These are phyloP conservation scores for Xylariaceae sp. DNA, from an alignment of 2,329 filamentous ascomycete species.

Conservation along the genomic window DNA sequence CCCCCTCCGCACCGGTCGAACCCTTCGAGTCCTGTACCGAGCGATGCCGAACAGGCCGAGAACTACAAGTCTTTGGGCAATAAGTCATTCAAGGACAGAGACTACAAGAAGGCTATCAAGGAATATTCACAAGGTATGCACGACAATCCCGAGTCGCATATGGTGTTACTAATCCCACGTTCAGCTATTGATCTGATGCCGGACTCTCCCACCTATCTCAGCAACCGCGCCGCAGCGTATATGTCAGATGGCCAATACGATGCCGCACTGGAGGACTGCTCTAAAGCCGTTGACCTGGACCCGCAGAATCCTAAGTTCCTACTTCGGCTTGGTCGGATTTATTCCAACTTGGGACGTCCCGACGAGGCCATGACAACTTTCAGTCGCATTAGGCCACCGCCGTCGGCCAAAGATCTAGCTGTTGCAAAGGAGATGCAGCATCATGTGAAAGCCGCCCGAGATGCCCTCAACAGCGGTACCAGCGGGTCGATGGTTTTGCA, in stretches of 20 bases:
- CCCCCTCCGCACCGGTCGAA: slow-evolving; percentile 70
- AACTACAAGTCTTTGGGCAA: slow-evolving; percentile 89
- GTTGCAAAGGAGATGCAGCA: slow-evolving; percentile 80
- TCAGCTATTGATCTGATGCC: slow-evolving; percentile 87
- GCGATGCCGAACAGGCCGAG: slow-evolving; percentile 72
- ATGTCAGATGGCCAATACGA: slow-evolving; percentile 80
- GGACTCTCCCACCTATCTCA: slow-evolving; percentile 81
- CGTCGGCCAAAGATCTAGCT: slow-evolving; percentile 79
- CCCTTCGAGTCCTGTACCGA: slow-evolving; percentile 54
- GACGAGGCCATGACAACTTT: slow-evolving; percentile 83
- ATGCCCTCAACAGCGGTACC: slow-evolving; percentile 68
- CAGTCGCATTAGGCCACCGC: slow-evolving; percentile 71
- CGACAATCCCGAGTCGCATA: neutral
- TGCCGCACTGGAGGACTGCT: slow-evolving; percentile 82
- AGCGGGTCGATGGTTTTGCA: slow-evolving; percentile 88
- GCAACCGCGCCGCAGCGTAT: slow-evolving; percentile 90
- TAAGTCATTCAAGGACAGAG: slow-evolving; percentile 92
- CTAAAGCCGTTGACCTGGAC: slow-evolving; percentile 75
- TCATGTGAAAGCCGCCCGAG: slow-evolving; percentile 75
- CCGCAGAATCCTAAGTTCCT: slow-evolving; percentile 83
- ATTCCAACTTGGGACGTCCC: slow-evolving; percentile 80
- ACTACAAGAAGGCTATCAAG: slow-evolving; percentile 81
- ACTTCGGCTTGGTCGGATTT: slow-evolving; percentile 81
- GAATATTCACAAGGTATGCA: slow-evolving; percentile 87
- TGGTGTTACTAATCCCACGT: slow-evolving; percentile 15